phyloP scores from a whole-genome alignment of 768 basidiomycete species.

The Cytidiella melzeri region DNA sequence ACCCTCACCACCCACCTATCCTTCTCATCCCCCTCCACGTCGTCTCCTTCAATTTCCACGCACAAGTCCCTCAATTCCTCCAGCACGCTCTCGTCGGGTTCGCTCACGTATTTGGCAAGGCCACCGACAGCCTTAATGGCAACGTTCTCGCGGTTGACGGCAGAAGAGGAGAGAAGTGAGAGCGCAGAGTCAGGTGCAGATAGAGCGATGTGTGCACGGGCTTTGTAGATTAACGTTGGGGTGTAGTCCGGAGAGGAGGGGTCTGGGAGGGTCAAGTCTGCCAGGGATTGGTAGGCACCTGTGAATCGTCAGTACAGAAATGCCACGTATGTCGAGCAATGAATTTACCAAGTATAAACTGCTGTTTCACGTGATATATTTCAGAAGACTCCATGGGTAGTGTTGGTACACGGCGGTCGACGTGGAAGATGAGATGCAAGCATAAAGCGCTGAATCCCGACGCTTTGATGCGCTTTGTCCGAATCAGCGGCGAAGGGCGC shows the following conservation, averaged over 20 bases:
- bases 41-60: constrained; percentile 81
- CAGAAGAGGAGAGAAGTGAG: constrained; percentile 48
- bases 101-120: constrained; percentile 63
- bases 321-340: not conserved
- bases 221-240: constrained; percentile 67
- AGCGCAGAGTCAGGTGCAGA: constrained; percentile 51
- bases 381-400: constrained; percentile 51
- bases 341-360: constrained; percentile 62
- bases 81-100: constrained; percentile 45
- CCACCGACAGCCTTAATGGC: constrained; percentile 65
- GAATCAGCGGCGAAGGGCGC: too few species aligned
- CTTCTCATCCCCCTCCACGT: constrained; percentile 54
- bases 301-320: not conserved
- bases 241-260: constrained; percentile 57
- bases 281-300: constrained; percentile 68
- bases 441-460: too few species aligned
- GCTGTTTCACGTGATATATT: constrained; percentile 66
- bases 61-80: constrained; percentile 83
- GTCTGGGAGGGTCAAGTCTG: constrained; percentile 50
- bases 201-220: constrained; percentile 71
- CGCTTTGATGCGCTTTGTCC: not conserved
- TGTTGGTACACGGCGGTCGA: too few species aligned
- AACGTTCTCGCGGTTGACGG: constrained; percentile 40
- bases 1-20: constrained; percentile 75
- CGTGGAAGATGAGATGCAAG: too few species aligned